Base-by-base conservation (phyloP, 768 basidiomycete species). In the Pleurotus pulmonarius region DNA sequence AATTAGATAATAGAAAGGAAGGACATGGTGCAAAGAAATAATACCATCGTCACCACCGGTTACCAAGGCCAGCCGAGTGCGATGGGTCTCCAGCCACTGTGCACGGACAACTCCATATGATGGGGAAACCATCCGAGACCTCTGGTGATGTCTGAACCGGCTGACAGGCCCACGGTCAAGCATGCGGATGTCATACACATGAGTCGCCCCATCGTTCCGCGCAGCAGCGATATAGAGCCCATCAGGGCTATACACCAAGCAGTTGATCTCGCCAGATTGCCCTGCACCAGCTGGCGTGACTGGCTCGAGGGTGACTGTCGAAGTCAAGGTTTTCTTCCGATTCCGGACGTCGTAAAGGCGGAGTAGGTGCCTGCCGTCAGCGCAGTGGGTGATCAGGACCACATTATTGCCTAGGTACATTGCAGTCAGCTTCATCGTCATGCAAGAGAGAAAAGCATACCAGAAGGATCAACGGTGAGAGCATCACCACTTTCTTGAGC, bases 41-140 rank as follows among this genome's bases (percentile, higher is more conserved):
- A 56, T 59, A 87, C 87, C 87, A 63, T 90, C 87, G 37, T 78
- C 73, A 0, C 87, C 86, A 3, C 83, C 86, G 7, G 81, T 86
- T 16, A 85, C 65, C 16, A 88, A 73, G 3, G 82, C 80, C n/a
- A 75, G 59, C 12, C 61, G 49, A 6, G 68, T 66, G 9, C 63
- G 56, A 46, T 70, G 67, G 6, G 69, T 72, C 49, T 81, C 70
- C 12, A 83, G 67, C 87, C 86, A 89, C 46, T 78, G 67, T 18
- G 74, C 72, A 38, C 78, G 73, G 2, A 80, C 73, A 24, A 86
- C 67, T 0, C 86, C 87, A 64, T 70, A 86, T 4, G 72, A 67
- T 15, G 65, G 65, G 4, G 59, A 51, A 7, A 67, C 70, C 43
- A 64, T 57, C 0, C 68, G 70, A 5, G 38, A 39, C 16, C 22